These are phyloP conservation scores for Boletales sp. DNA, from an alignment of 768 basidiomycete genomes.

Conservation along the genomic window DNA sequence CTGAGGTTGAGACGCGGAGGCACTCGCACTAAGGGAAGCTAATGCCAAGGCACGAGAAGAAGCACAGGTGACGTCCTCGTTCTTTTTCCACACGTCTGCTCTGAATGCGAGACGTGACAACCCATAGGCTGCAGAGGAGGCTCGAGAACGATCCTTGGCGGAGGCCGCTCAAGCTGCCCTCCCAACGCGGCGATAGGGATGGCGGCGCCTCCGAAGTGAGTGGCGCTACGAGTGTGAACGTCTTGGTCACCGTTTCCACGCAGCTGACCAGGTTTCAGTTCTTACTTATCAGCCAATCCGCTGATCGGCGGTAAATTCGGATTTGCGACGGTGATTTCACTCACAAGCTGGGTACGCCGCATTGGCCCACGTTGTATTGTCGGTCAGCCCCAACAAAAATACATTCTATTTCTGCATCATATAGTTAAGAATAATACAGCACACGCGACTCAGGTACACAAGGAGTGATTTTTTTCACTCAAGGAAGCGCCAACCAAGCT, in stretches of 20 bases:
- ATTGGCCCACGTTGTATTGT: too few relatives aligned
- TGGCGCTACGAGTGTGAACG: not conserved
- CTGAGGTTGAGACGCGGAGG: slow-evolving; percentile 9
- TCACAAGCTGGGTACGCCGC: too few relatives aligned
- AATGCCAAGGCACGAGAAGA: slow-evolving; percentile 18
- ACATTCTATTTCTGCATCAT: not conserved
- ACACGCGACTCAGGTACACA: not conserved
- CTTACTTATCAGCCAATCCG: too few relatives aligned
- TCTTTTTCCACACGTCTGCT: not conserved
- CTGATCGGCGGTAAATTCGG: too few relatives aligned
- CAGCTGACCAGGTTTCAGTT: not conserved
- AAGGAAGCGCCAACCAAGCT: slow-evolving; percentile 39
- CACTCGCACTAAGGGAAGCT: slow-evolving; percentile 19
- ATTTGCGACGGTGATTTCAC: too few relatives aligned
- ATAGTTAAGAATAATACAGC: not conserved
- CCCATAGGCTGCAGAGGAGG: slow-evolving; percentile 24
- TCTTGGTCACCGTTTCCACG: not conserved
- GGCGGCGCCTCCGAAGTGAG: not conserved
- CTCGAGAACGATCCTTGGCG: slow-evolving; percentile 27
- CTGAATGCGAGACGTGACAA: not conserved
- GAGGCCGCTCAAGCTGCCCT: slow-evolving; percentile 30
- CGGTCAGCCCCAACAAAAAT: not conserved
- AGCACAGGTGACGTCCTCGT: slow-evolving; percentile 8
- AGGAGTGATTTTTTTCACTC: slow-evolving; percentile 6
- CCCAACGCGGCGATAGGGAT: slow-evolving; percentile 10